phyloP scores from a whole-genome alignment of 345 rosid genomes.

The Limnanthes douglasii region DNA sequence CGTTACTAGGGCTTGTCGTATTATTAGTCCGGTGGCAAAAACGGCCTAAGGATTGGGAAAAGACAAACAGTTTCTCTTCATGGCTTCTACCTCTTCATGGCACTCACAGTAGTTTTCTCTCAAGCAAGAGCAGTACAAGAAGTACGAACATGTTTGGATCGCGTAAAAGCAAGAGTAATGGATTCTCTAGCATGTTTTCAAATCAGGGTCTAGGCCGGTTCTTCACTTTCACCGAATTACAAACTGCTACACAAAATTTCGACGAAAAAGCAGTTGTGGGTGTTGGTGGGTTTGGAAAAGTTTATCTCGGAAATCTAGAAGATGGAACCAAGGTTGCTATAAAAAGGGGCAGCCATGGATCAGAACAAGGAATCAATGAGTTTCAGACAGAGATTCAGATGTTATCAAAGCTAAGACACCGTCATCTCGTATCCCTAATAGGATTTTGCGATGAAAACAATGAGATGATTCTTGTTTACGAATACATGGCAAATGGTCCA shows the following conservation, averaged over 20 bases:
- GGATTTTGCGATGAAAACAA: conserved; percentile 64
- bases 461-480: conserved; percentile 88
- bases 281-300: conserved; percentile 85
- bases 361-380: conserved; percentile 73
- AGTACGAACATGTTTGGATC: conserved; percentile 45
- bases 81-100: conserved; percentile 54
- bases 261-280: conserved; percentile 63
- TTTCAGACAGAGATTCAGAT: conserved; percentile 83
- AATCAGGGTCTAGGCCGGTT: conserved; percentile 47
- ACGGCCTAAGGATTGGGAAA: conserved; percentile 49
- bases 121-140: conserved; percentile 39
- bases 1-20: conserved; percentile 25
- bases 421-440: conserved; percentile 67
- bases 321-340: conserved; percentile 57
- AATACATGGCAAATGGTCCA: conserved; percentile 79
- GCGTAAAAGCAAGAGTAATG: conserved; percentile 30
- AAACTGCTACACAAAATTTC: conserved; percentile 50
- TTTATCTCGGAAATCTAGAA: conserved; percentile 41
- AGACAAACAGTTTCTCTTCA: conserved; percentile 47
- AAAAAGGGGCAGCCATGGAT: conserved; percentile 53
- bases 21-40: conserved; percentile 32
- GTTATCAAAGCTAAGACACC: conserved; percentile 72
- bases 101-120: conserved; percentile 24
- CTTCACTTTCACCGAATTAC: conserved; percentile 49
- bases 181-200: conserved; percentile 35